Evolutionary conservation across 768 basidiomycete genomes (phyloP).

Genomic region (Boletellus ananas): DNA sequence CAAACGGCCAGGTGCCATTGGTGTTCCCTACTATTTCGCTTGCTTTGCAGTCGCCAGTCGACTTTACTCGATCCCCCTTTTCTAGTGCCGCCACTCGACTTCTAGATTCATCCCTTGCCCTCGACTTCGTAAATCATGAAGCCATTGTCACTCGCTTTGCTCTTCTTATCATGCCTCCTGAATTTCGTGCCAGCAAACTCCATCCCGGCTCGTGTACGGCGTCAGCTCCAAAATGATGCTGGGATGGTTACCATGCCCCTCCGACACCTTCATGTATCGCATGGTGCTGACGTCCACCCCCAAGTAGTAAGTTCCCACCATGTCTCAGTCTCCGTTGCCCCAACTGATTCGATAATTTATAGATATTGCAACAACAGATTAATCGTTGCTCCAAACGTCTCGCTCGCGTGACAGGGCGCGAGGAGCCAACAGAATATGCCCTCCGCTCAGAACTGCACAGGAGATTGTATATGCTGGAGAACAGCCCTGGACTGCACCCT

Average conservation of each 20-base stretch:
- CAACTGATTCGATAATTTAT: not conserved
- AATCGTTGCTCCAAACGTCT: conserved; percentile 62
- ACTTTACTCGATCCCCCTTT: not conserved
- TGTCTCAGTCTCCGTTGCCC: not conserved
- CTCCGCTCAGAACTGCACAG: conserved; percentile 44
- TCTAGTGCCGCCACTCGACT: conserved; percentile 13
- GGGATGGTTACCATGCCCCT: conserved; percentile 42
- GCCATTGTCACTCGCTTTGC: conserved; percentile 42
- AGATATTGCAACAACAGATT: conserved; percentile 69
- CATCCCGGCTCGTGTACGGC: conserved; percentile 17
- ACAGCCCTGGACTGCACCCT: conserved; percentile 17
- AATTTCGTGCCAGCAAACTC: conserved; percentile 35
- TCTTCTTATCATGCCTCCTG: conserved; percentile 52
- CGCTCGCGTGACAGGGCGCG: conserved; percentile 64
- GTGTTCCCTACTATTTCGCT: conserved; percentile 6
- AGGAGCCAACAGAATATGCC: conserved; percentile 44
- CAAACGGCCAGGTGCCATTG: conserved; percentile 21
- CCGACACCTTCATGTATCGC: conserved; percentile 31
- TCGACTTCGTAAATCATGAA: conserved; percentile 42
- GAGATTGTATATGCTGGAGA: conserved; percentile 38
- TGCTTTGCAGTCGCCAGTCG: conserved; percentile 17
- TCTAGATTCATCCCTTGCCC: not conserved
- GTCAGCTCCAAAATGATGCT: conserved; percentile 9
- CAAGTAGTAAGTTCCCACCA: conserved; percentile 36
- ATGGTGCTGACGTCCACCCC: conserved; percentile 36